Evolutionary conservation across 2,329 filamentous ascomycete genomes (phyloP).

Genomic region (Ascochyta lentis): DNA sequence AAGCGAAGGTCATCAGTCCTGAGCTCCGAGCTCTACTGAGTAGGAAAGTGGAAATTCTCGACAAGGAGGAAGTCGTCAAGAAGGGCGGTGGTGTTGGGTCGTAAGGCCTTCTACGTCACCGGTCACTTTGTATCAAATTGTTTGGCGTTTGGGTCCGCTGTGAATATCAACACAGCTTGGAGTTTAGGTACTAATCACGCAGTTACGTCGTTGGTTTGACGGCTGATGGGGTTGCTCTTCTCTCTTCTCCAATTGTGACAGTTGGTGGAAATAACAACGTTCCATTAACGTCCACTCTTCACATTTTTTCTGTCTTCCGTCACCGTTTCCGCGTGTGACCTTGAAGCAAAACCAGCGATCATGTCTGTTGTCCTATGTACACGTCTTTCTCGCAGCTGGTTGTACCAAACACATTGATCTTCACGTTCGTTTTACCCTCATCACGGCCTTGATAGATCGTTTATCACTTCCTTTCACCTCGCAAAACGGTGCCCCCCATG

Average conservation of each 20-base stretch:
- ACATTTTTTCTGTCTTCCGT: not conserved
- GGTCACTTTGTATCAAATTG: conserved; percentile 11
- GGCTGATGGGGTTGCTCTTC: not conserved
- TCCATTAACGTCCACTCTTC: not conserved
- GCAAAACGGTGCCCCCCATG: not conserved
- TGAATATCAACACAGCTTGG: conserved; percentile 1
- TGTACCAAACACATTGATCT: not conserved
- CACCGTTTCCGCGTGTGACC: not conserved
- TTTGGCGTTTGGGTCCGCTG: conserved; percentile 7
- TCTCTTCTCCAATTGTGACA: not conserved
- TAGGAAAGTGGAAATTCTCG: conserved; percentile 62
- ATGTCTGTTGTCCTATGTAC: not conserved
- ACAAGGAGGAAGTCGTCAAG: conserved; percentile 50
- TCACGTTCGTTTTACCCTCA: conserved; percentile 1
- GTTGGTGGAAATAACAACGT: not conserved
- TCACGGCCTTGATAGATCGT: not conserved
- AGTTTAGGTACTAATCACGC: conserved; percentile 1
- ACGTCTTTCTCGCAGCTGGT: not conserved
- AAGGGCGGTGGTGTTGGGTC: conserved; percentile 13
- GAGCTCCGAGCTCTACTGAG: conserved; percentile 69
- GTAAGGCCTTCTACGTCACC: not conserved
- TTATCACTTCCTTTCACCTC: conserved; percentile 3
- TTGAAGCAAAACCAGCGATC: not conserved
- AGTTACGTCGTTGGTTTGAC: not conserved
- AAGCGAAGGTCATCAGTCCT: conserved; percentile 65